Conservation (phyloP, 352 stramenopile genomes). For the Pythium rhizo-oryzae region DNA sequence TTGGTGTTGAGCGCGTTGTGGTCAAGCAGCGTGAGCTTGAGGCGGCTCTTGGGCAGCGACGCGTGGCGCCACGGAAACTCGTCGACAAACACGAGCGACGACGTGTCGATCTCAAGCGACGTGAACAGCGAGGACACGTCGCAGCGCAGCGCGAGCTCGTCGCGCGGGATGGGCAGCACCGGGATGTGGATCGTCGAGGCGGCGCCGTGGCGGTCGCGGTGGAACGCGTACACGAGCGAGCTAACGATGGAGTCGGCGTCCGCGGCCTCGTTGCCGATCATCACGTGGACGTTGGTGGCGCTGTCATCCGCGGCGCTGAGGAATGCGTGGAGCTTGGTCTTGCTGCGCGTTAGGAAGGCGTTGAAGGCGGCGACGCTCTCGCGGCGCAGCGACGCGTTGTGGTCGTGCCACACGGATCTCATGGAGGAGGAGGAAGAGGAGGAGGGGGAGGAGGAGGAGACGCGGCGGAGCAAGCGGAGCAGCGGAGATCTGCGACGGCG, state of each 20-base stretch:
- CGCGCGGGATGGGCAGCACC: constrained; percentile 64
- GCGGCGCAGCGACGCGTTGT: constrained; percentile 13
- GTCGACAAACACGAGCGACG: constrained; percentile 70
- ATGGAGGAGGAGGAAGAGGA: constrained; percentile 17
- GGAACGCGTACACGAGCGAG: constrained; percentile 66
- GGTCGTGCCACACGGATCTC: constrained; percentile 27
- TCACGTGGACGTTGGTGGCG: constrained; percentile 44
- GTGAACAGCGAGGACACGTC: constrained; percentile 67
- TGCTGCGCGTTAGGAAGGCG: constrained; percentile 14
- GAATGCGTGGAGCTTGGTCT: constrained; percentile 3
- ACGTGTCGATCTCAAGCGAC: constrained; percentile 53
- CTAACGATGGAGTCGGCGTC: constrained; percentile 87
- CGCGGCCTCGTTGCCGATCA: constrained; percentile 81
- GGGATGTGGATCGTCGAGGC: constrained; percentile 41
- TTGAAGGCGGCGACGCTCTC: constrained; percentile 30
- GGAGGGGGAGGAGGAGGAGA: background rate
- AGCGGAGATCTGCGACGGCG: background rate
- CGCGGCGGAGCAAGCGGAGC: constrained; percentile 6
- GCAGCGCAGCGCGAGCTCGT: constrained; percentile 64
- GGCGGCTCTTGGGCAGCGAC: constrained; percentile 22
- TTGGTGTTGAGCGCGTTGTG: constrained; percentile 77
- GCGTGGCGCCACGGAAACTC: constrained; percentile 67
- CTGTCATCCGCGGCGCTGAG: background rate
- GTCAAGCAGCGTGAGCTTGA: constrained; percentile 67
- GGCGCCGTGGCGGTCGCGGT: constrained; percentile 33